Evolutionary conservation across 345 rosid species (phyloP).

Genomic region (Syzygium jambos): DNA sequence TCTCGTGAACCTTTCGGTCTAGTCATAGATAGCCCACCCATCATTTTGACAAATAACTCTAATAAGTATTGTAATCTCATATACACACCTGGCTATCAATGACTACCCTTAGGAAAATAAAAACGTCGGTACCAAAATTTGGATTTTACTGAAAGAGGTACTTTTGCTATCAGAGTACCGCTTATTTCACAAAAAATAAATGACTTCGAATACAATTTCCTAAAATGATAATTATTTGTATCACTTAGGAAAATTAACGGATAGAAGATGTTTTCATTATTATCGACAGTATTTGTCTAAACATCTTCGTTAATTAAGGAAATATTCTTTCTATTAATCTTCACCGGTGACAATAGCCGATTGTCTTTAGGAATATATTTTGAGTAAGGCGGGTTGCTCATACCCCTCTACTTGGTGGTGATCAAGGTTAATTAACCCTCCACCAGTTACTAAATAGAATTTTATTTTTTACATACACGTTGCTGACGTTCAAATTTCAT

Average conservation of each 20-base stretch:
- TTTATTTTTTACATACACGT: not conserved
- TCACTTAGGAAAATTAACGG: not conserved
- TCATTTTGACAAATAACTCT: not conserved
- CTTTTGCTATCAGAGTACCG: not conserved
- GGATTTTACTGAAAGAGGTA: not conserved
- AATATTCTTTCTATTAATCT: too few species aligned
- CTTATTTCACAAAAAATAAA: too few species aligned
- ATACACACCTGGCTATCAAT: not conserved
- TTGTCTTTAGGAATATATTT: too few species aligned
- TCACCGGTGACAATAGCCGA: not conserved
- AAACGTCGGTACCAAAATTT: rapidly evolving
- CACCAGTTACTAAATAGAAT: not conserved
- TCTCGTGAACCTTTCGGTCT: not conserved
- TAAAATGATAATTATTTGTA: not conserved
- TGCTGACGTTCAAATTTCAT: not conserved
- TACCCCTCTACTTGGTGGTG: not conserved
- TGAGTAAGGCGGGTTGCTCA: not conserved
- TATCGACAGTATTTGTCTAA: not conserved
- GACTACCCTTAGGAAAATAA: not conserved
- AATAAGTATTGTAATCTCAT: not conserved
- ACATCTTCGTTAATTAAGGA: not conserved
- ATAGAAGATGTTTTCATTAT: not conserved
- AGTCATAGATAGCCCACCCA: not conserved
- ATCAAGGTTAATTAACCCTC: not conserved
- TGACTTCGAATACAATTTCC: not conserved